Percentiles rank a stretch among this genome's conserved stretches.
Evolutionary conservation across 352 stramenopile genomes (phyloP).

Genomic region (Globisporangium irregulare): DNA sequence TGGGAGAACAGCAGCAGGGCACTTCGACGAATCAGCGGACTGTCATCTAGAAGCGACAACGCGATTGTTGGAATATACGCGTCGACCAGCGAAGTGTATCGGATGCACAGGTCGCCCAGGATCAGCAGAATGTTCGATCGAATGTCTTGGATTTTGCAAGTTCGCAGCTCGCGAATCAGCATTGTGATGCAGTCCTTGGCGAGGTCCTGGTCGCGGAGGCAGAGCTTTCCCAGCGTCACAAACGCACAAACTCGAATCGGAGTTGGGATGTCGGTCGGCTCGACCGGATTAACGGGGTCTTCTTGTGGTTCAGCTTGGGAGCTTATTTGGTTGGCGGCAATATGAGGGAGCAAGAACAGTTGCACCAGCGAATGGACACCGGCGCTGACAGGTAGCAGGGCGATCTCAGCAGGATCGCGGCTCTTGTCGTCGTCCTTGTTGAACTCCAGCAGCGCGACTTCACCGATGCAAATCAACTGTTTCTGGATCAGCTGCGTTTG

Average conservation of each 20-base stretch:
- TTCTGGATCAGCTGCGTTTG: slow-evolving; percentile 68
- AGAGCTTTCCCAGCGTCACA: slow-evolving; percentile 94
- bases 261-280: slow-evolving; percentile 52
- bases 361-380: slow-evolving; percentile 65
- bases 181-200: slow-evolving; percentile 94
- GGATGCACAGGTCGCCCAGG: slow-evolving; percentile 94
- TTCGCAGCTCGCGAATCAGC: slow-evolving; percentile 92
- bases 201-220: slow-evolving; percentile 91
- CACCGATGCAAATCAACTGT: slow-evolving; percentile 75
- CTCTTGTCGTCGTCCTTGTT: slow-evolving; percentile 71
- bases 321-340: slow-evolving; percentile 27
- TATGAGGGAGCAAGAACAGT: slow-evolving; percentile 70
- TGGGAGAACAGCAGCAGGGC: slow-evolving; percentile 95
- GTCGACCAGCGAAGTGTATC: slow-evolving; percentile 96
- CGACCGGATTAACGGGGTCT: slow-evolving; percentile 23
- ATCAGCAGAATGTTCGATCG: slow-evolving; percentile 97
- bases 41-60: slow-evolving; percentile 88
- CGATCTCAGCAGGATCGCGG: slow-evolving; percentile 31
- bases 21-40: slow-evolving; percentile 90
- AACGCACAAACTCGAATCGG: slow-evolving; percentile 91
- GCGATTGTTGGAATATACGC: slow-evolving; percentile 95
- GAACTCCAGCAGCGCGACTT: slow-evolving; percentile 79
- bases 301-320: slow-evolving; percentile 17
- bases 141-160: slow-evolving; percentile 80
- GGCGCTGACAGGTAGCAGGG: slow-evolving; percentile 48